Evolutionary conservation across 352 stramenopile species (phyloP), one percentile per base, ranked within the genome.

Genomic region (Globisporangium nodosum): DNA sequence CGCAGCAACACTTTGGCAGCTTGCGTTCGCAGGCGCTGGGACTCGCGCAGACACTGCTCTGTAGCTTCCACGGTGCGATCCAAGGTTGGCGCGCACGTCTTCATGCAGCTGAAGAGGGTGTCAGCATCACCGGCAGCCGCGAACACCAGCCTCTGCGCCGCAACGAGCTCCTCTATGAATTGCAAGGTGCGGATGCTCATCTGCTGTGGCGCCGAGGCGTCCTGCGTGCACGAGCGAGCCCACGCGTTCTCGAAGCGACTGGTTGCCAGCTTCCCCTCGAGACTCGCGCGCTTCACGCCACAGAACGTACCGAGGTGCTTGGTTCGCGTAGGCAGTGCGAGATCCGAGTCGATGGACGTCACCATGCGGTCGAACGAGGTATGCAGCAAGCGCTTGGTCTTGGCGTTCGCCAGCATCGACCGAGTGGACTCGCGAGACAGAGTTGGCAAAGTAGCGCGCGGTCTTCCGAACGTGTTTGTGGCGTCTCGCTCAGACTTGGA

Each of bases 191-290:
- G 7, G 39, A 65, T 48, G 39, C 52, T 65, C 59, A 65, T 65
- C 30, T 49, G 51, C 5, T 31, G 24, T 18, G 35, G 16, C 1
- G 37, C 15, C 3, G 20, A 47, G 2, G 52, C 13, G 33, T 56
- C 31, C 0, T 6, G 21, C 9, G 59, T 52, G 31, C 18, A 48
- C 1, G 21, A 24, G 24, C 15, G 37, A 11, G 37, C 15, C 45
- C 45, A 37, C 24, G 18, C 31, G 16, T 53, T 33, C 15, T 49
- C 33, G 7, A 76, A 31, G 24, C 56, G 58, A 13, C 49, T 49
- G 13, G 68, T 75, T 4, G 68, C 66, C 18, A 79, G 52, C 45
- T 62, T 46, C 27, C 71, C 55, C 35, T 61, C 54, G 8, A 79
- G 27, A 39, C 61, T 51, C 15, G 66, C 53, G 18, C 58, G 45